phyloP scores from a whole-genome alignment of 2,329 filamentous ascomycete species.

The Cadophora sp. region DNA sequence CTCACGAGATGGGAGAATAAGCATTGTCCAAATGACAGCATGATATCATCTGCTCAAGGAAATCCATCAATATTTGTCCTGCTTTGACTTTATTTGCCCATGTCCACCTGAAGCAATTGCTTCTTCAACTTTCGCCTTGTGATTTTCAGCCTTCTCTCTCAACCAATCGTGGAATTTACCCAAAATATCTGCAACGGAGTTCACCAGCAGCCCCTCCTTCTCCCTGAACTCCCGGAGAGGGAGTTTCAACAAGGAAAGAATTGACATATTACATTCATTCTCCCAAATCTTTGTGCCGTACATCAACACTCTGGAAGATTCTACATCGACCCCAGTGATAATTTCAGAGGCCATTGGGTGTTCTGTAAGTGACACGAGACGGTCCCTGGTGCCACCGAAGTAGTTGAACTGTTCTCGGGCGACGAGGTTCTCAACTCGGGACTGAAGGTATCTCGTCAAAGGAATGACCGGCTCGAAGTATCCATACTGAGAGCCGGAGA shows the following conservation, averaged over 20 bases:
- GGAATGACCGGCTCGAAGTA: slow-evolving; percentile 23
- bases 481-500: slow-evolving; percentile 28
- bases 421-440: neutral
- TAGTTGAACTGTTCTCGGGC: neutral
- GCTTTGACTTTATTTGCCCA: neutral
- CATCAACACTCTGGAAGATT: neutral
- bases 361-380: neutral
- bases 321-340: neutral
- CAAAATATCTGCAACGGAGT: neutral
- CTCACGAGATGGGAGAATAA: too few relatives aligned
- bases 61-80: too few relatives aligned
- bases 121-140: neutral
- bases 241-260: neutral
- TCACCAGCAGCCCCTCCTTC: neutral
- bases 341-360: neutral
- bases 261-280: neutral
- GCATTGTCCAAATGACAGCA: too few relatives aligned
- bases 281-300: neutral
- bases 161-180: neutral
- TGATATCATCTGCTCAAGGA: too few relatives aligned
- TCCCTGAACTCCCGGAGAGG: neutral
- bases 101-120: too few relatives aligned
- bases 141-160: neutral
- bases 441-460: slow-evolving; percentile 1
- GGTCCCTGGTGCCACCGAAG: neutral